phyloP scores from a whole-genome alignment of 2,329 filamentous ascomycete genomes.

The Ceratocystiopsis minuta region DNA sequence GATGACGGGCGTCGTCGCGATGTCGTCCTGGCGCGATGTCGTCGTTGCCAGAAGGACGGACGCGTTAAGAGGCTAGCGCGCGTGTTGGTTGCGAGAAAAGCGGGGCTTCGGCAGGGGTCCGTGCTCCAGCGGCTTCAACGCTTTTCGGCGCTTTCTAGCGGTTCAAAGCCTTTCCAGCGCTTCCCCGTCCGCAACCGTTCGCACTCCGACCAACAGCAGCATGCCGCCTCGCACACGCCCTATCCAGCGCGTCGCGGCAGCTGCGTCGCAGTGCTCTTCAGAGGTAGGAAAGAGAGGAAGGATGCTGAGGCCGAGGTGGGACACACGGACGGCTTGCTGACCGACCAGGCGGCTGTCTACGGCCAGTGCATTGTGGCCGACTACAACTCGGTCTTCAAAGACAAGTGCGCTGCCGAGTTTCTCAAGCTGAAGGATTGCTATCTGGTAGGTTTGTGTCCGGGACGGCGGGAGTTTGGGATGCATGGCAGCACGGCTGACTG shows the following conservation, averaged over 20 bases:
- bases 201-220: too few relatives aligned
- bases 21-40: too few relatives aligned
- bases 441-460: slow-evolving; percentile 40
- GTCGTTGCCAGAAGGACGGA: neutral
- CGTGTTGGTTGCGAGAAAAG: slow-evolving; percentile 3
- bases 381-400: slow-evolving; percentile 77
- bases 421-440: slow-evolving; percentile 75
- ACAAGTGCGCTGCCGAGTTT: slow-evolving; percentile 79
- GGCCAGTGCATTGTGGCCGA: slow-evolving; percentile 83
- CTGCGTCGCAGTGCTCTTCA: slow-evolving; percentile 35
- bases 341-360: slow-evolving; percentile 57
- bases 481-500: neutral
- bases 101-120: neutral
- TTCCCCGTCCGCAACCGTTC: too few relatives aligned
- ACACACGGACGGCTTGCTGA: neutral
- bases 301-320: neutral
- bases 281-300: slow-evolving; percentile 22
- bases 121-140: neutral
- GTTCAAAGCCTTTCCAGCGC: too few relatives aligned
- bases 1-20: neutral
- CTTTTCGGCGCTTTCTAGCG: too few relatives aligned
- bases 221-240: slow-evolving; percentile 26
- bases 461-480: too few relatives aligned
- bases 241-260: slow-evolving; percentile 35
- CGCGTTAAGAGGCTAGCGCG: slow-evolving; percentile 9